Percentiles rank a stretch among this genome's conserved stretches.
Evolutionary conservation across 2,329 filamentous ascomycete genomes (phyloP).

Genomic region (Aspergillus melleus): DNA sequence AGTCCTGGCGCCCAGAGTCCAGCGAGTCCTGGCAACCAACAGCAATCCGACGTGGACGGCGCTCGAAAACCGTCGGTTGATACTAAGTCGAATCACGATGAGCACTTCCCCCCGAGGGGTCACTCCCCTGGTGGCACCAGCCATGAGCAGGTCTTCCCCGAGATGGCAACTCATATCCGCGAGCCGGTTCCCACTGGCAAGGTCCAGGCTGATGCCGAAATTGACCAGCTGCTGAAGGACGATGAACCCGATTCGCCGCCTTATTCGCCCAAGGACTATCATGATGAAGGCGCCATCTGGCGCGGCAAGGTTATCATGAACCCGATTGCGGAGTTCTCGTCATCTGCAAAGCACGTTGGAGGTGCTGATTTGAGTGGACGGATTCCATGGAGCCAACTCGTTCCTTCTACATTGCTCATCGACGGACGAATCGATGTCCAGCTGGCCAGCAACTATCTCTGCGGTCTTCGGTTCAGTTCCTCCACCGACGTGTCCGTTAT

Average conservation of each 20-base stretch:
- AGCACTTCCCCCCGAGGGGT: conserved; percentile 80
- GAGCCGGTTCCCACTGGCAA: conserved; percentile 47
- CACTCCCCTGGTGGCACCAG: conserved; percentile 65
- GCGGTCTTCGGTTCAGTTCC: conserved; percentile 76
- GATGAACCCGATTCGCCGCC: conserved; percentile 78
- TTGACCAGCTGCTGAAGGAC: conserved; percentile 83
- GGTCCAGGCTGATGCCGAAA: conserved; percentile 72
- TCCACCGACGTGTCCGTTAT: conserved; percentile 84
- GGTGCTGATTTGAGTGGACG: conserved; percentile 73
- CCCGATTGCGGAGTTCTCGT: conserved; percentile 71
- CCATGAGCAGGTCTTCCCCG: conserved; percentile 46
- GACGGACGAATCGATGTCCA: conserved; percentile 73
- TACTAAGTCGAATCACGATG: conserved; percentile 65
- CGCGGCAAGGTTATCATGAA: conserved; percentile 74
- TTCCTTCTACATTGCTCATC: conserved; percentile 65
- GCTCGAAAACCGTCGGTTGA: conserved; percentile 30
- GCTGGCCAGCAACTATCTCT: conserved; percentile 87
- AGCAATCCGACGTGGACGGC: conserved; percentile 20
- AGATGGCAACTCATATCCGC: conserved; percentile 38
- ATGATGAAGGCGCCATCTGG: conserved; percentile 74
- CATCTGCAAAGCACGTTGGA: conserved; percentile 78
- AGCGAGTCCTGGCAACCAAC: conserved; percentile 26
- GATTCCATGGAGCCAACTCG: conserved; percentile 72
- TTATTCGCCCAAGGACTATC: conserved; percentile 77
- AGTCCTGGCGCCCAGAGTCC: conserved; percentile 30